Evolutionary conservation across 2,329 filamentous ascomycete genomes (phyloP).

Genomic region (Grosmannia serpens): DNA sequence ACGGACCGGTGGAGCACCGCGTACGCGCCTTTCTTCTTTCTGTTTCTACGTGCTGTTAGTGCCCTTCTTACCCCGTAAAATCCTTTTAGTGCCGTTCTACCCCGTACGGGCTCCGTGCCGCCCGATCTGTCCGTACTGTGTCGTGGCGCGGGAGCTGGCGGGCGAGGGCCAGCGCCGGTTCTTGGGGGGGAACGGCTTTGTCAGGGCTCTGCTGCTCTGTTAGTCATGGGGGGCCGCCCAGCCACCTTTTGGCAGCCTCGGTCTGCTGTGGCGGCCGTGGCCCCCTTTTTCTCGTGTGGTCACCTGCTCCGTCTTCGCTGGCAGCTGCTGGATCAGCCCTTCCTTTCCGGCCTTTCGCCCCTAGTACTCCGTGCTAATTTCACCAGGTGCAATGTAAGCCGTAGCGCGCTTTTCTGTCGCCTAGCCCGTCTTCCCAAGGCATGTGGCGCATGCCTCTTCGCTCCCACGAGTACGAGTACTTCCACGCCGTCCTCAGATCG

Average conservation of each 20-base stretch:
- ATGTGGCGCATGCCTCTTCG: neutral
- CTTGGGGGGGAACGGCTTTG: too few relatives aligned
- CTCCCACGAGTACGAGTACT: neutral
- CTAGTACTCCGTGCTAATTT: neutral
- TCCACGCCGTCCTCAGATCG: neutral
- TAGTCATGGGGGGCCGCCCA: neutral
- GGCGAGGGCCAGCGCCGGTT: too few relatives aligned
- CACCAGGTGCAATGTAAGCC: neutral
- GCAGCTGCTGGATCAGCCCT: neutral
- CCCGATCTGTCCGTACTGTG: neutral
- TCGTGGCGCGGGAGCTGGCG: neutral
- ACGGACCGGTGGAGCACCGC: too few relatives aligned
- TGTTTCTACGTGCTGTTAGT: constrained; percentile 1
- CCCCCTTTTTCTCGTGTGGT: neutral
- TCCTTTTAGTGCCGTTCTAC: constrained; percentile 4
- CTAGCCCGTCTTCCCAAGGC: neutral
- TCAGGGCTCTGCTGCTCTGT: too few relatives aligned
- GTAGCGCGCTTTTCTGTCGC: neutral
- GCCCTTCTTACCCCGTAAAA: constrained; percentile 7
- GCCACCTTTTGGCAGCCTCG: too few relatives aligned
- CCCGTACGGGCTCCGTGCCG: constrained; percentile 5
- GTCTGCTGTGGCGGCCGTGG: neutral
- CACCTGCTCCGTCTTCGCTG: neutral
- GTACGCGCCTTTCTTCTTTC: neutral
- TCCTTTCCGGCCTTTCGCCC: neutral